Base-by-base conservation (phyloP, 2,329 filamentous ascomycete species). In the Phialophora chinensis region DNA sequence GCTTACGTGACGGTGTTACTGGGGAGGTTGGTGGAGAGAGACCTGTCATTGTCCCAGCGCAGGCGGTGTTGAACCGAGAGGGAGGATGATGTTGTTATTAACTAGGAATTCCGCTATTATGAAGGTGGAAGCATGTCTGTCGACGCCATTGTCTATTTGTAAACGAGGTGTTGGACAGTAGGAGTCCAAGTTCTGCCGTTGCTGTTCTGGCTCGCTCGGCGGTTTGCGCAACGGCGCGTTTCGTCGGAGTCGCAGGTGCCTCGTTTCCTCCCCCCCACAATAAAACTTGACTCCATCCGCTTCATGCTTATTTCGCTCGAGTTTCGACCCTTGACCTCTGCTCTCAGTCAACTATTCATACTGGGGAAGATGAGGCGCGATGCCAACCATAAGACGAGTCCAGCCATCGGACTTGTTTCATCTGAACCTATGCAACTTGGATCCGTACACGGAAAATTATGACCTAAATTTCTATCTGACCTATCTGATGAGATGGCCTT, bases 381-480 rank as follows among this genome's bases (percentile, higher is more conserved):
- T 96, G 92, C 90, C 90, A 63, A 91, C 90, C 62, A 91, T 98
- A 75, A 90, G 93, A 60, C 88, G 91, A 72, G 97, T 98, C 83
- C 87, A 87, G 68, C 90, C 92, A 2, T 85, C 87, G 72, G 95
- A 99, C 78, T 85, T 98, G 69, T 88, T 97, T 80, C 90, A 89
- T 72, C 90, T 98, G 79, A 96, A 96, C 72, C 89, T 93, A 71
- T 97, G 93, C 80, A 99, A 99, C 77, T 89, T 99, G 69, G 95
- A 99, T 77, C 92, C 92, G 49, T 85, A 97, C 69, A 98, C 95
- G n/a, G 95, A 99, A 82, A 98, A 96, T 64, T 99, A 98, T 82
- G 93, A 96, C 78, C 86, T 97, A 71, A 87, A 88, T 69, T 99
- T 98, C 83, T 99, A 99, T 82, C 87, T 97, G 66, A 91, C 96